Evolutionary conservation across 148 eudicot species (phyloP).

Genomic region (Euryodendron excelsum): DNA sequence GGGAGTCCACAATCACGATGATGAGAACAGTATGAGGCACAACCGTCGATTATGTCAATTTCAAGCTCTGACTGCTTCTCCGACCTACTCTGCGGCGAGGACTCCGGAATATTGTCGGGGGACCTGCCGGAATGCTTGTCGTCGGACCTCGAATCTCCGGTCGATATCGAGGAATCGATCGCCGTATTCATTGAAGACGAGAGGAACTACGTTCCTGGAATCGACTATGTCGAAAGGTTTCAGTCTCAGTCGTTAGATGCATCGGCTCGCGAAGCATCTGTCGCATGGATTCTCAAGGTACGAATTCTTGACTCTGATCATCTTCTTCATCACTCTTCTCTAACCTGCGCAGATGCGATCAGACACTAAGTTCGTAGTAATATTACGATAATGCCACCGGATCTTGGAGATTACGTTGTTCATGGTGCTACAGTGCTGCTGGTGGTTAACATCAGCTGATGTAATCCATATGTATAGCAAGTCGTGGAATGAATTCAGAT

Average conservation of each 20-base stretch:
- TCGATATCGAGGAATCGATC: conserved; percentile 51
- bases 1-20: conserved; percentile 5
- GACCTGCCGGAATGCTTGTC: conserved; percentile 43
- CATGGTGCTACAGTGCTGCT: no score
- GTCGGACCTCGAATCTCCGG: conserved; percentile 43
- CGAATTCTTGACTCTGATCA: neutral
- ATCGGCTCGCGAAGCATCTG: conserved; percentile 57
- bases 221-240: conserved; percentile 21
- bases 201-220: conserved; percentile 36
- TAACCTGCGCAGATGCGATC: neutral
- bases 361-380: neutral
- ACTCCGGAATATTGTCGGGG: conserved; percentile 41
- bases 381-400: neutral
- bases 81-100: conserved; percentile 71
- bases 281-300: conserved; percentile 96
- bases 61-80: conserved; percentile 39
- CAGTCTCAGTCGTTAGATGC: conserved; percentile 38
- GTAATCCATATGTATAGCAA: no score
- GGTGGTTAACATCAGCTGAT: no score
- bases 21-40: conserved; percentile 25
- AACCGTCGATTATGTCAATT: conserved; percentile 43
- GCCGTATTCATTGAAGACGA: conserved; percentile 65
- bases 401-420: no score
- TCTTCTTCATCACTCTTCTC: neutral
- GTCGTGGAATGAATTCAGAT: neutral